phyloP scores from a whole-genome alignment of 805 yeast genomes.

The Cyberlindnera euphorbiae region DNA sequence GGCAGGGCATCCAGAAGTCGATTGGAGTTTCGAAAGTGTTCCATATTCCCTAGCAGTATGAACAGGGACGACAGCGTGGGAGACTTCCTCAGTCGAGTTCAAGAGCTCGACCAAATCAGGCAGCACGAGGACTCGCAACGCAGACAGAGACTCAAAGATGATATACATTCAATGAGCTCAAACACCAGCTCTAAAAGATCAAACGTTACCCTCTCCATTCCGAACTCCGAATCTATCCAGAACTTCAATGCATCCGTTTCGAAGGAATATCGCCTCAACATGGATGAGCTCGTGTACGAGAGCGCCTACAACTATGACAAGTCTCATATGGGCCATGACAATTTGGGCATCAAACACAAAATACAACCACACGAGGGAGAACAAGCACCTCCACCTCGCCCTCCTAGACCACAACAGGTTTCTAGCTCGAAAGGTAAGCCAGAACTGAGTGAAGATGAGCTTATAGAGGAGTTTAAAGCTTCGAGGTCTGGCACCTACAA shows the following conservation, averaged over 20 bases:
- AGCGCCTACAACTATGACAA: slow-evolving; percentile 50
- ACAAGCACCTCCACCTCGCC: not conserved
- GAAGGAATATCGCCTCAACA: slow-evolving; percentile 36
- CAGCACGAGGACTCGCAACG: slow-evolving; percentile 12
- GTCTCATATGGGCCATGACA: slow-evolving; percentile 26
- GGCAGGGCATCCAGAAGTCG: not conserved
- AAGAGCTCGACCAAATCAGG: no score
- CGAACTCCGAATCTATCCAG: slow-evolving; percentile 14
- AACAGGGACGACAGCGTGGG: slow-evolving; percentile 9
- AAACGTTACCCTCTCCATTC: slow-evolving; percentile 1
- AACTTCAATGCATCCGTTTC: slow-evolving; percentile 33
- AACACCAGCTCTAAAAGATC: not conserved
- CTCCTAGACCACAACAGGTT: no score
- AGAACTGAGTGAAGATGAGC: not conserved
- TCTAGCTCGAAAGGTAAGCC: no score
- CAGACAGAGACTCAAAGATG: slow-evolving; percentile 4
- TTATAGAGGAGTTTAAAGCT: not conserved
- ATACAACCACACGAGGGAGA: no score
- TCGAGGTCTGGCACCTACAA: slow-evolving; percentile 7
- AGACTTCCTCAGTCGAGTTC: slow-evolving; percentile 14
- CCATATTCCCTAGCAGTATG: not conserved
- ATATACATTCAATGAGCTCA: not conserved
- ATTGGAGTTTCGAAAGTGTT: not conserved
- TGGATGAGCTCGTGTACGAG: slow-evolving; percentile 51
- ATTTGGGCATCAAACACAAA: no score